phyloP scores from a whole-genome alignment of 495 filamentous ascomycete genomes.

The Aspergillus conjunctus region DNA sequence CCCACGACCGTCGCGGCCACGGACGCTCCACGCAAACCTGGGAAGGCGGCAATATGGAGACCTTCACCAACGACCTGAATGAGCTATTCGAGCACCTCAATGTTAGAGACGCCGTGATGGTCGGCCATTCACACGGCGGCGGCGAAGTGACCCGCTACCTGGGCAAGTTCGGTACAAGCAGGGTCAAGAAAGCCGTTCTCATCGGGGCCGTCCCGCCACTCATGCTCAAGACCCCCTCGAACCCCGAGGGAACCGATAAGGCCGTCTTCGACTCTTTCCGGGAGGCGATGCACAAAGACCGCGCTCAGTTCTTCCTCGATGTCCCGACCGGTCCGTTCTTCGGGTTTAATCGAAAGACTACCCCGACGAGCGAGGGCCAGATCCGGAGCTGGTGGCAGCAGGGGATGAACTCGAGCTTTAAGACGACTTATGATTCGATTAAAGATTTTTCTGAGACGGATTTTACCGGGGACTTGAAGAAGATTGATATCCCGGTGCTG shows the following conservation, averaged over 20 bases:
- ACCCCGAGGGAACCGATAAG: slow-evolving; percentile 36
- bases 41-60: slow-evolving; percentile 43
- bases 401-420: slow-evolving; percentile 44
- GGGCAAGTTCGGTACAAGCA: slow-evolving; percentile 36
- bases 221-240: slow-evolving; percentile 35
- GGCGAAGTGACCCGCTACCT: slow-evolving; percentile 42
- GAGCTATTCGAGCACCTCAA: slow-evolving; percentile 39
- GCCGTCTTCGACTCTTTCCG: slow-evolving; percentile 43
- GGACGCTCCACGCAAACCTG: slow-evolving; percentile 46
- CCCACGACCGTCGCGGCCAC: slow-evolving; percentile 48
- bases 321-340: slow-evolving; percentile 48
- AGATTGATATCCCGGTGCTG: slow-evolving; percentile 39
- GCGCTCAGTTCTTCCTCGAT: slow-evolving; percentile 44
- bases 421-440: slow-evolving; percentile 41
- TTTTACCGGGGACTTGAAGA: slow-evolving; percentile 44
- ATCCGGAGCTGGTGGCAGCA: slow-evolving; percentile 46
- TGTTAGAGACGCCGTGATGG: slow-evolving; percentile 36
- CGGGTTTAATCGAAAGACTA: slow-evolving; percentile 41
- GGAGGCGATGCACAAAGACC: slow-evolving; percentile 35
- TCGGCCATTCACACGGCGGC: slow-evolving; percentile 47
- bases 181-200: slow-evolving; percentile 42
- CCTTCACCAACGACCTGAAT: slow-evolving; percentile 40
- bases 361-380: slow-evolving; percentile 36
- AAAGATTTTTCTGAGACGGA: slow-evolving; percentile 44
- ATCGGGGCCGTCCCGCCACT: slow-evolving; percentile 41